phyloP scores from a whole-genome alignment of 805 yeast genomes.

The Candida cerambycidarum region DNA sequence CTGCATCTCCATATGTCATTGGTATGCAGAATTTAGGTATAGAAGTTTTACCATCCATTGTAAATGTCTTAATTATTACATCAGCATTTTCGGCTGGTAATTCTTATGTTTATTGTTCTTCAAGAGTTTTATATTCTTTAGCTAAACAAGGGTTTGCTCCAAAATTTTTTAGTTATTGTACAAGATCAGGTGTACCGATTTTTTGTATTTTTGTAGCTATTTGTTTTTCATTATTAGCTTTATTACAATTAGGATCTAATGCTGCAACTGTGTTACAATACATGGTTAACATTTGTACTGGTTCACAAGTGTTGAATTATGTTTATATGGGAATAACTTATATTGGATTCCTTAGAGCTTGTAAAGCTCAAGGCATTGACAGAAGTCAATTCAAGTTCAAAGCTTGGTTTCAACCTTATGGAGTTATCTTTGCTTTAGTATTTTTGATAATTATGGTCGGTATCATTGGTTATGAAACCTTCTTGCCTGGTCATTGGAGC shows the following conservation, averaged over 20 bases:
- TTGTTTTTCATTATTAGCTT: constrained; percentile 16
- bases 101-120: constrained; percentile 72
- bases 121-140: constrained; percentile 65
- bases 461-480: constrained; percentile 67
- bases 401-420: constrained; percentile 44
- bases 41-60: constrained; percentile 67
- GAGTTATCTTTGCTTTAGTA: constrained; percentile 27
- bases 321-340: constrained; percentile 45
- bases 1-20: constrained; percentile 76
- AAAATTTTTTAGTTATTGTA: constrained; percentile 55
- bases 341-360: constrained; percentile 43
- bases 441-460: constrained; percentile 45
- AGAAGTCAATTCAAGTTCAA: constrained; percentile 38
- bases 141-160: constrained; percentile 78
- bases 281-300: constrained; percentile 47
- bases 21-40: constrained; percentile 71
- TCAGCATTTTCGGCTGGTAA: constrained; percentile 85
- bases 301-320: constrained; percentile 47
- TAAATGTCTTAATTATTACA: constrained; percentile 71
- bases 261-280: constrained; percentile 41
- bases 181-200: constrained; percentile 67
- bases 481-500: constrained; percentile 58
- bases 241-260: constrained; percentile 26
- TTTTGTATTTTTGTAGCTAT: constrained; percentile 49
- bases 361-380: constrained; percentile 38